Percentiles rank a stretch among this genome's conserved stretches.
These are phyloP conservation scores for Breynia disticha DNA, from an alignment of 441 rosid genomes.

Conservation along the genomic window DNA sequence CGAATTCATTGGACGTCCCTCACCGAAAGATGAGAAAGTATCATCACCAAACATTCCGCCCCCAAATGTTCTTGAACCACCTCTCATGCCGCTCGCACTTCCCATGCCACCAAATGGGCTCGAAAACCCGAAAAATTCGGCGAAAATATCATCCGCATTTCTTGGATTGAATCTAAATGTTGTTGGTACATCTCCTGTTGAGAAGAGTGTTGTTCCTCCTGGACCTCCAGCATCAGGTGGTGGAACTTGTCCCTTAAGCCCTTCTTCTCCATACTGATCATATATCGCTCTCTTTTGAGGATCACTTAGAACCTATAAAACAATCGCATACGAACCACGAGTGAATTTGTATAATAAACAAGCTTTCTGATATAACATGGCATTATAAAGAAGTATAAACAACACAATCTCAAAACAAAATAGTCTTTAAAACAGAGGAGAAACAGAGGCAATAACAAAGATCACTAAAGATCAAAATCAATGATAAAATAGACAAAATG, in stretches of 20 bases:
- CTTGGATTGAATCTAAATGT: constrained; percentile 63
- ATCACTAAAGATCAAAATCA: not conserved
- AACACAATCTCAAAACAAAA: too few relatives aligned
- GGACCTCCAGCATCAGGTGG: constrained; percentile 65
- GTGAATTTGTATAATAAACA: not conserved
- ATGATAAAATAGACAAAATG: not conserved
- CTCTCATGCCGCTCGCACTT: constrained; percentile 32
- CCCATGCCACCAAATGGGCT: constrained; percentile 63
- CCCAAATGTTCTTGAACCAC: constrained; percentile 35
- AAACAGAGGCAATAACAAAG: too few relatives aligned
- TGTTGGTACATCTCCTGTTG: constrained; percentile 46
- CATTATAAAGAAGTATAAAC: not conserved
- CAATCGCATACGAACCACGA: not conserved
- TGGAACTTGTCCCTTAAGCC: constrained; percentile 64
- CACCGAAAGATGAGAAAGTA: constrained; percentile 39
- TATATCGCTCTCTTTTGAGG: constrained; percentile 77
- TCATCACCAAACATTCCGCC: constrained; percentile 24
- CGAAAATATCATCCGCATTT: constrained; percentile 63
- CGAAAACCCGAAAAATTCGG: constrained; percentile 58
- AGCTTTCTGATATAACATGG: not conserved
- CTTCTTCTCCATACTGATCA: constrained; percentile 87
- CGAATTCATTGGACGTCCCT: constrained; percentile 26
- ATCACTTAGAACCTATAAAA: constrained; percentile 61
- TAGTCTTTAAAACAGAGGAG: too few relatives aligned
- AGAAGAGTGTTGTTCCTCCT: constrained; percentile 51